These are phyloP conservation scores for Penicillium cosmopolitanum DNA, from an alignment of 495 filamentous ascomycete genomes.

Conservation along the genomic window DNA sequence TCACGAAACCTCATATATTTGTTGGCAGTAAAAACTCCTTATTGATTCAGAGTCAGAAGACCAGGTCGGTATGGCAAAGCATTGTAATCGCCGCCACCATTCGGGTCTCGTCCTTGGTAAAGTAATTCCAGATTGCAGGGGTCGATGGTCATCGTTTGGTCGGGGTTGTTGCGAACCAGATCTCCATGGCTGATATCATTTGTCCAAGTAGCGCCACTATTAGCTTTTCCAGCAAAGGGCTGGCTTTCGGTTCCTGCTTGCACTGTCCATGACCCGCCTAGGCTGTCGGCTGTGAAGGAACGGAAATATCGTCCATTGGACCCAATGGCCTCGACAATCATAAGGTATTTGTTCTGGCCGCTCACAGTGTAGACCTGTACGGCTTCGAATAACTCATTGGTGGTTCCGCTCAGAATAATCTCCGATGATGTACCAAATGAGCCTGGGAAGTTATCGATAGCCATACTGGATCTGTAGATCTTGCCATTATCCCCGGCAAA, in stretches of 20 bases:
- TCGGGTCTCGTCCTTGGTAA: conserved; percentile 55
- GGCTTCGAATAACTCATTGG: conserved; percentile 63
- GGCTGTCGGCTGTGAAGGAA: conserved; percentile 59
- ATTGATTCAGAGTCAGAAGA: conserved; percentile 51
- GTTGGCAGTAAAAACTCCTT: not conserved
- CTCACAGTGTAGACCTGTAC: conserved; percentile 64
- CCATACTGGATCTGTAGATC: conserved; percentile 64
- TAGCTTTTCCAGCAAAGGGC: conserved; percentile 65
- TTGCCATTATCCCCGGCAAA: conserved; percentile 68
- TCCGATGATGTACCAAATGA: conserved; percentile 55
- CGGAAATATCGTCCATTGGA: conserved; percentile 64
- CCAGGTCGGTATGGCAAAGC: conserved; percentile 52
- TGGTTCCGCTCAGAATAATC: conserved; percentile 53
- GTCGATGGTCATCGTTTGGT: conserved; percentile 61
- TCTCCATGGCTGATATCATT: conserved; percentile 68
- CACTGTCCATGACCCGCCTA: conserved; percentile 56
- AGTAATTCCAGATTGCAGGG: conserved; percentile 62
- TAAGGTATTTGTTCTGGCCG: conserved; percentile 57
- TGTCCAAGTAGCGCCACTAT: conserved; percentile 65
- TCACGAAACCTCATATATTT: too few species aligned
- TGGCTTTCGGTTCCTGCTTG: conserved; percentile 54
- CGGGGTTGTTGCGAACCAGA: conserved; percentile 53
- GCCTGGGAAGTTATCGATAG: conserved; percentile 61
- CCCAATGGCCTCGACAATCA: conserved; percentile 67
- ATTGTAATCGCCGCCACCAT: conserved; percentile 23